These are phyloP conservation scores for Coniochaeta sp. DNA, from an alignment of 2,329 filamentous ascomycete genomes.

Conservation along the genomic window DNA sequence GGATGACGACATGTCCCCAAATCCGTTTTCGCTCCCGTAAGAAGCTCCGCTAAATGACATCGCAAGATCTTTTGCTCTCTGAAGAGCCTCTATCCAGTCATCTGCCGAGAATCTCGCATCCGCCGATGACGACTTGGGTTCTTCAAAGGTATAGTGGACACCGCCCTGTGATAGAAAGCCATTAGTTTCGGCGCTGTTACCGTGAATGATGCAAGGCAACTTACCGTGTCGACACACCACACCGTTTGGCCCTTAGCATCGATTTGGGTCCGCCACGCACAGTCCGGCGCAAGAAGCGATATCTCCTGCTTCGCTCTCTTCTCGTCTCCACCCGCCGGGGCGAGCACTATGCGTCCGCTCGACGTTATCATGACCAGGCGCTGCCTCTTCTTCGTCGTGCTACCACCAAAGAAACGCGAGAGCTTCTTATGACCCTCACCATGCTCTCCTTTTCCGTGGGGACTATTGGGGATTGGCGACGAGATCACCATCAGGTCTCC, in stretches of 20 bases:
- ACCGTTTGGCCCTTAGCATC: constrained; percentile 83
- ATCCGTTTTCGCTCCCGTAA: constrained; percentile 60
- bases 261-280: constrained; percentile 68
- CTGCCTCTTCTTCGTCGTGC: constrained; percentile 85
- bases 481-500: constrained; percentile 84
- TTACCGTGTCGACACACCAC: constrained; percentile 91
- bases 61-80: constrained; percentile 79
- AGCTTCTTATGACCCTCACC: constrained; percentile 77
- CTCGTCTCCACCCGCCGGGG: constrained; percentile 85
- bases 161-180: constrained; percentile 53
- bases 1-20: constrained; percentile 60
- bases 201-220: constrained; percentile 25
- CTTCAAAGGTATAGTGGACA: constrained; percentile 88
- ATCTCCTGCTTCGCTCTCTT: constrained; percentile 93
- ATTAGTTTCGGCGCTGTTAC: constrained; percentile 16
- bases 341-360: constrained; percentile 80
- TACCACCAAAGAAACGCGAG: constrained; percentile 86
- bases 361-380: constrained; percentile 93
- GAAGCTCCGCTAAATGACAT: constrained; percentile 63
- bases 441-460: constrained; percentile 56
- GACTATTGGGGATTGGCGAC: constrained; percentile 67
- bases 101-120: constrained; percentile 63
- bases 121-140: constrained; percentile 66
- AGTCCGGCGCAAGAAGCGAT: constrained; percentile 69
- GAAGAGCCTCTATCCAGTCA: constrained; percentile 88